A percentile compares a stretch with the other conserved stretches of the same genome.
Evolutionary conservation across 768 basidiomycete genomes (phyloP).

Genomic region (Amanita pallidorosea): DNA sequence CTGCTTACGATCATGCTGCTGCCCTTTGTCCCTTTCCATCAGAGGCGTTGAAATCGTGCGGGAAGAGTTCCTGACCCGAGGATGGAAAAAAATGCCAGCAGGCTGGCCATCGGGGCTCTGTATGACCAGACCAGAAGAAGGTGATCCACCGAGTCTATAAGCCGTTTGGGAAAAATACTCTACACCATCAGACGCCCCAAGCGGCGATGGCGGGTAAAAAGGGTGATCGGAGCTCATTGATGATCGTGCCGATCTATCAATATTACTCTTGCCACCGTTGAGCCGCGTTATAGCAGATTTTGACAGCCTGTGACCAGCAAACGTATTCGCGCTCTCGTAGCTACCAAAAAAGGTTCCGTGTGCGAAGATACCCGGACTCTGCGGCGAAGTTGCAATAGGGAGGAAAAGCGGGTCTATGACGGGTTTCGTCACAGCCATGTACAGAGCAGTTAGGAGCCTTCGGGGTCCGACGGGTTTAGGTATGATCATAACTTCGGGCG

Average conservation of each 20-base stretch:
- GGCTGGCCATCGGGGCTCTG: conserved; percentile 91
- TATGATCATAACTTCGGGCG: conserved; percentile 92
- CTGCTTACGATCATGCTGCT: conserved; percentile 12
- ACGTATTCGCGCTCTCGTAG: conserved; percentile 8
- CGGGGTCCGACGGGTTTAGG: conserved; percentile 96
- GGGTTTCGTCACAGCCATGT: conserved; percentile 83
- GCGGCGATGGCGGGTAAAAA: conserved; percentile 55
- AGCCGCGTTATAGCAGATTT: neutral
- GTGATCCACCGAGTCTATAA: conserved; percentile 61
- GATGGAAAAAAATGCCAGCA: conserved; percentile 94
- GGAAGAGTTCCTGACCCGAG: conserved; percentile 34
- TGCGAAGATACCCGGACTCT: conserved; percentile 52
- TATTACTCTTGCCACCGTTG: conserved; percentile 33
- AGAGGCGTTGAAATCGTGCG: conserved; percentile 23
- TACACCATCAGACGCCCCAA: conserved; percentile 56
- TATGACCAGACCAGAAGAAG: conserved; percentile 81
- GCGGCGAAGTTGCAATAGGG: conserved; percentile 90
- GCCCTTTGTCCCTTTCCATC: conserved; percentile 39
- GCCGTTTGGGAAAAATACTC: conserved; percentile 72
- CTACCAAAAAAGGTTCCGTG: conserved; percentile 33
- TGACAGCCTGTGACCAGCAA: neutral
- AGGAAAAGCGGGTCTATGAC: conserved; percentile 83
- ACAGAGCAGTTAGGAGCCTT: conserved; percentile 82
- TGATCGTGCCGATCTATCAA: conserved; percentile 54
- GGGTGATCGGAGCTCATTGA: conserved; percentile 27